Conservation (phyloP, 495 filamentous ascomycete species). For the Echria macrotheca region DNA sequence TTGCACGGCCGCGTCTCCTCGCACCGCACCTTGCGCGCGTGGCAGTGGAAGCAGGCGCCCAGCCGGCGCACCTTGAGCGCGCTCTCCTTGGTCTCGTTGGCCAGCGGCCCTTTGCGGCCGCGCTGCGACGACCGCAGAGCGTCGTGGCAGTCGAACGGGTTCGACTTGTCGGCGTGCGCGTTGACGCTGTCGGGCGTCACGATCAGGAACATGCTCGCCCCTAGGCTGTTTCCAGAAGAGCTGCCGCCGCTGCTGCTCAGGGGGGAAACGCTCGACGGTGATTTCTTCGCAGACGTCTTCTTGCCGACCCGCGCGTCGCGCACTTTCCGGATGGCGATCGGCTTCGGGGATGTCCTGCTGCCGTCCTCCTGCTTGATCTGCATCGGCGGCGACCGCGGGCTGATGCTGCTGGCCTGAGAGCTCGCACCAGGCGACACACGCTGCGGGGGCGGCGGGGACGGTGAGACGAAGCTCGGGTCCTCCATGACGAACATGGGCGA, state of each 20-base stretch:
- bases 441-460: slow-evolving; percentile 26
- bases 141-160: slow-evolving; percentile 46
- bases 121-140: slow-evolving; percentile 38
- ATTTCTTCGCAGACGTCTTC: slow-evolving; percentile 15
- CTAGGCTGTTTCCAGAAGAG: no score
- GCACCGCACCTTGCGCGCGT: slow-evolving; percentile 43
- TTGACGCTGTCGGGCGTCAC: slow-evolving; percentile 42
- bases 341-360: slow-evolving; percentile 9
- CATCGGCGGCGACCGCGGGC: slow-evolving; percentile 18
- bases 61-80: slow-evolving; percentile 42
- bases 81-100: slow-evolving; percentile 40
- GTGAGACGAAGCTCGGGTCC: slow-evolving; percentile 27
- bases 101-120: slow-evolving; percentile 43
- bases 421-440: slow-evolving; percentile 26
- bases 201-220: slow-evolving; percentile 39
- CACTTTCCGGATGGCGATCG: slow-evolving; percentile 32
- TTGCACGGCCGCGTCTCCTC: slow-evolving; percentile 42
- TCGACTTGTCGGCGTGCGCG: slow-evolving; percentile 36
- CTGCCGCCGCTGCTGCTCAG: no score
- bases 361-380: slow-evolving; percentile 27
- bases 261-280: slow-evolving; percentile 1
- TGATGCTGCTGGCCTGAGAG: slow-evolving; percentile 17
- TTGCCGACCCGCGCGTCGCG: slow-evolving; percentile 28
- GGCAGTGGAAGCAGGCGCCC: slow-evolving; percentile 48
- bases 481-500: slow-evolving; percentile 33